Base-by-base conservation (phyloP, 192 early-diverging fungal species). In the Linnemannia zychae region DNA sequence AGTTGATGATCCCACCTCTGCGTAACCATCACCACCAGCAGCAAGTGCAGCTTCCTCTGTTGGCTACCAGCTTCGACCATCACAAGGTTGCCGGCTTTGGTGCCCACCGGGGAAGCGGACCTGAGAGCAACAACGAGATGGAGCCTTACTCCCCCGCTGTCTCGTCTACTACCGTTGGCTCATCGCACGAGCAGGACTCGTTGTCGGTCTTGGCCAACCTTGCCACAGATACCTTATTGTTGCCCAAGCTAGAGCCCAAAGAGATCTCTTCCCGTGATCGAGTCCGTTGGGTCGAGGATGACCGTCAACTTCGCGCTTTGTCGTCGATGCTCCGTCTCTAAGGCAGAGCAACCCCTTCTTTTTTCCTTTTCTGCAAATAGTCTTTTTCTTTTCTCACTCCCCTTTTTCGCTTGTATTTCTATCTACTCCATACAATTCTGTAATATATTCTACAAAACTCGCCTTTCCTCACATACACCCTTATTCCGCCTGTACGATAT, bases 211-310 rank as follows among this genome's bases (percentile, higher is more conserved):
- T 85, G 71, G 83, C 83, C 48, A 85, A 85, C 28, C 52, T 85
- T 66, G 83, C 83, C 18, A 72, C 77, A 31, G 83, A 85, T 40
- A 75, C 83, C 7, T 31, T 85, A 47, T 53, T 85, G n/a, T 36
- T 85, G 50, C 83, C 83, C 18, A 85, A 79, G 52, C 16, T 79
- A n/a, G 83, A 85, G 34, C 83, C 83, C 22, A 79, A 76, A 38
- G 83, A 85, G 77, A 33, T 85, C 53, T 72, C 67, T 7, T 72
- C 67, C 5, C 47, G 77, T 17, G 83, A 85, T n/a, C 20, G 83
- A n/a, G 77, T 67, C 31, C 83, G 83, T 28, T 85, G 83, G 83
- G 83, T 85, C 6, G 83, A 85, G 63, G 83, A 85, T 67, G 83
- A 85, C 46, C 66, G 83, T 34, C 83, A 85, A 36, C 31, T 85